Percentiles rank a stretch among this genome's conserved stretches.
phyloP scores from a whole-genome alignment of 306 rosid species.

The Sicyos baderoa region DNA sequence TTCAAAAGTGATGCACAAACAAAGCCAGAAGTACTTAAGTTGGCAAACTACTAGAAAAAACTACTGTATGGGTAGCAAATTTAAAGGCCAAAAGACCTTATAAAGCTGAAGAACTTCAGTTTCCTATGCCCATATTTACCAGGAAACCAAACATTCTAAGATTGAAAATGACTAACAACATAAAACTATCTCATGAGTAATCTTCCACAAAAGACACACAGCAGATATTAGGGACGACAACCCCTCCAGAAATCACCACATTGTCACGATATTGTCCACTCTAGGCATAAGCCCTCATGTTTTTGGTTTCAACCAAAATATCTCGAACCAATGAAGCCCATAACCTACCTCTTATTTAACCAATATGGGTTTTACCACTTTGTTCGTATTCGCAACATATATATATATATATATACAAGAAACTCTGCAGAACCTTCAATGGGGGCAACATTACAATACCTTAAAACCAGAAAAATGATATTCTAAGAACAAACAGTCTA shows the following conservation, averaged over 20 bases:
- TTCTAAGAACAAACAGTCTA: slow-evolving; percentile 8
- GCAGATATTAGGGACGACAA: no score
- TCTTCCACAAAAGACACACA: not conserved
- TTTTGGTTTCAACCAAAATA: no score
- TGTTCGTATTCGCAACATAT: no score
- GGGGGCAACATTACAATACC: not conserved
- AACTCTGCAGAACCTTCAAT: not conserved
- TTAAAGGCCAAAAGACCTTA: not conserved
- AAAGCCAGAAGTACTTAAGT: not conserved
- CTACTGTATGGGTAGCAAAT: not conserved
- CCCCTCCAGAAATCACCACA: no score
- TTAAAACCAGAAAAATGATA: not conserved
- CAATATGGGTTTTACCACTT: no score
- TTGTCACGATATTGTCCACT: no score
- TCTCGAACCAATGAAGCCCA: no score
- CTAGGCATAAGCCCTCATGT: no score
- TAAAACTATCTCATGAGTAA: not conserved
- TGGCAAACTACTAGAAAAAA: not conserved
- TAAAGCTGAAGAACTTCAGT: not conserved
- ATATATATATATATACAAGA: not conserved
- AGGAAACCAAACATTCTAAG: not conserved
- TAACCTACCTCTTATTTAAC: no score
- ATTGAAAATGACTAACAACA: not conserved
- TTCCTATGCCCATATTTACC: not conserved
- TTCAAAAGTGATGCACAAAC: not conserved